Conservation (phyloP, 106 monocot genomes). For the Allium cepa region DNA sequence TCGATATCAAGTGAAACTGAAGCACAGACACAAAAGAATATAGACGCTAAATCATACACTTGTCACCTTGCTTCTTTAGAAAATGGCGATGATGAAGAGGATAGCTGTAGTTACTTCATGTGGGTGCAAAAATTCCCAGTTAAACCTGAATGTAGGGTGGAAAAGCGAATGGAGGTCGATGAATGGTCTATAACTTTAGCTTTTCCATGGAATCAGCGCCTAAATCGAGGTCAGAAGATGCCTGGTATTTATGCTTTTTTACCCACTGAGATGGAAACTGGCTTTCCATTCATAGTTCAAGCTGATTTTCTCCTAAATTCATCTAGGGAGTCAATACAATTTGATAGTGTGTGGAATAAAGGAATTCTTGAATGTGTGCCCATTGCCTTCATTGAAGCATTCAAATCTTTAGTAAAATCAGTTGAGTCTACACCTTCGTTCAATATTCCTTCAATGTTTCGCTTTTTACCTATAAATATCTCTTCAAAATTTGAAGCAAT, state of each 20-base stretch:
- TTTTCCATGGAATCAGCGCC: constrained; percentile 11
- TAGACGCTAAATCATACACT: neutral
- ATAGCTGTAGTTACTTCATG: constrained; percentile 16
- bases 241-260: constrained; percentile 18
- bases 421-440: neutral
- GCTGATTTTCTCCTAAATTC: constrained; percentile 23
- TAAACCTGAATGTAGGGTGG: constrained; percentile 3
- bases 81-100: neutral
- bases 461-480: constrained; percentile 5
- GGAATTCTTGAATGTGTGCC: constrained; percentile 19
- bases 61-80: constrained; percentile 1
- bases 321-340: constrained; percentile 16
- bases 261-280: constrained; percentile 16
- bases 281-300: constrained; percentile 23
- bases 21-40: neutral
- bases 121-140: constrained; percentile 22
- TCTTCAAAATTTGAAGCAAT: neutral
- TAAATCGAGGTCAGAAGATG: neutral
- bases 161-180: constrained; percentile 2
- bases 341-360: constrained; percentile 24
- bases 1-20: constrained; percentile 5
- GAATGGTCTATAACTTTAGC: constrained; percentile 17
- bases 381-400: constrained; percentile 17
- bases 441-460: neutral
- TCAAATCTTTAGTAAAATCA: constrained; percentile 8